Evolutionary conservation across 345 rosid genomes (phyloP), one percentile per base, ranked within the genome.

Genomic region (Syzygium oleosum): DNA sequence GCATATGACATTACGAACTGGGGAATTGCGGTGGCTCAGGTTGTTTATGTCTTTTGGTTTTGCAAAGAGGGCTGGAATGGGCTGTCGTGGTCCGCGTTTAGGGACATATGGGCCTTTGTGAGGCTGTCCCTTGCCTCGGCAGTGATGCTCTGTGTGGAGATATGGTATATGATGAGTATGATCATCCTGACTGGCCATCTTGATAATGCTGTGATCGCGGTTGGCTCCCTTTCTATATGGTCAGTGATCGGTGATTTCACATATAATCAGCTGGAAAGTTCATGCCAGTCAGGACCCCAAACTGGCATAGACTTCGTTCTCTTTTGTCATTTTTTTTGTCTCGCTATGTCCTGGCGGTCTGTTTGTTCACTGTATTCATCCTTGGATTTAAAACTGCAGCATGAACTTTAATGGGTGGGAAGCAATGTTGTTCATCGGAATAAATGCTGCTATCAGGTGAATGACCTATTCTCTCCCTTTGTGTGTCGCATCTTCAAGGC

Each of bases 91-190:
- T 58, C 88, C 41, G 98, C 99, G 2, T 95, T 96, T 86, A 89
- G 84, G 84, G 98, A 96, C 17, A 89, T 96, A 9, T 95, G 98
- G 97, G 93, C 91, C 4, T 96, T 96, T 53, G 96, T 97, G 86
- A 88, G 94, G 89, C 96, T 97, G 58, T 97, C 98, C 9, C 85
- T 94, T 78, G 96, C 96, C 25, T 97, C 98, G 0, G 98, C 96
- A 77, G 92, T 96, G 38, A 97, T 97, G 98, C 96, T 95, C 58
- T 97, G 98, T 90, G 90, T 97, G 43, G 98, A 97, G 88, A 5
- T 97, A 51, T 96, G 98, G 98, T 96, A 97, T 86, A 94, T 96
- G 95, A 96, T 93, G 98, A 95, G 97, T 80, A 91, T 95, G 85
- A 93, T 91, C 52, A 89, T 97, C 83, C 97, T 95, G 53, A 92